These are phyloP conservation scores for Cordyceps cicadae DNA, from an alignment of 2,329 filamentous ascomycete genomes.

Conservation along the genomic window DNA sequence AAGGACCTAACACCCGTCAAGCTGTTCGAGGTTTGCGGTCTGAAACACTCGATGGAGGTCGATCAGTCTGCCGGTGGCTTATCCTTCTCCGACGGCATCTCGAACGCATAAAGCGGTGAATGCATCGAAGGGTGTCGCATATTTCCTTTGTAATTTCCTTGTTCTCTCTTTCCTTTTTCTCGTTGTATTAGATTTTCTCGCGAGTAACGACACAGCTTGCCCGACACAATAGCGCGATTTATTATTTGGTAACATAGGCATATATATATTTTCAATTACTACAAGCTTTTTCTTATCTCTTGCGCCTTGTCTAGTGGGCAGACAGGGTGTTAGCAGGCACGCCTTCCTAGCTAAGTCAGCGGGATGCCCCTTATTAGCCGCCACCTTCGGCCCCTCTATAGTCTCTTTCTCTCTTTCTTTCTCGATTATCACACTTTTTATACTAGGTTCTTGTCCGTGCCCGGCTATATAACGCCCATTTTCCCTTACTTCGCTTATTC, in stretches of 20 bases:
- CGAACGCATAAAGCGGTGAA: not conserved
- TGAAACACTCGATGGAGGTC: constrained; percentile 42
- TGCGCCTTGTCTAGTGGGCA: too few relatives aligned
- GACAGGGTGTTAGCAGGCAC: too few relatives aligned
- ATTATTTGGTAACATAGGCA: not conserved
- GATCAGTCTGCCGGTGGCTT: constrained; percentile 26
- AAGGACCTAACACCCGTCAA: constrained; percentile 37
- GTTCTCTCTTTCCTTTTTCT: not conserved
- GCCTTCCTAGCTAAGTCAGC: too few relatives aligned
- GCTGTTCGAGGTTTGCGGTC: constrained; percentile 43
- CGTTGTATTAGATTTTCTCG: constrained; percentile 5
- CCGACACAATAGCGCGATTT: constrained; percentile 3
- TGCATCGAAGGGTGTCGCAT: not conserved
- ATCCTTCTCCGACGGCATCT: constrained; percentile 8
- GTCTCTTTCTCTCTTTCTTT: too few relatives aligned
- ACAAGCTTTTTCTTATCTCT: not conserved
- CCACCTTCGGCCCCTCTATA: too few relatives aligned
- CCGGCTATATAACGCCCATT: too few relatives aligned
- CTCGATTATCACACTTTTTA: too few relatives aligned
- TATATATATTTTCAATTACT: not conserved
- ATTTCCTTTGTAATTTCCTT: not conserved
- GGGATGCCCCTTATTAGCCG: too few relatives aligned
- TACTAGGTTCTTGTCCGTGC: too few relatives aligned
- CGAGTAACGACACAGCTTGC: constrained; percentile 10
- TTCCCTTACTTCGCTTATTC: too few relatives aligned